Base-by-base conservation (phyloP, 2,329 filamentous ascomycete genomes). In the Trichoderma sp. region DNA sequence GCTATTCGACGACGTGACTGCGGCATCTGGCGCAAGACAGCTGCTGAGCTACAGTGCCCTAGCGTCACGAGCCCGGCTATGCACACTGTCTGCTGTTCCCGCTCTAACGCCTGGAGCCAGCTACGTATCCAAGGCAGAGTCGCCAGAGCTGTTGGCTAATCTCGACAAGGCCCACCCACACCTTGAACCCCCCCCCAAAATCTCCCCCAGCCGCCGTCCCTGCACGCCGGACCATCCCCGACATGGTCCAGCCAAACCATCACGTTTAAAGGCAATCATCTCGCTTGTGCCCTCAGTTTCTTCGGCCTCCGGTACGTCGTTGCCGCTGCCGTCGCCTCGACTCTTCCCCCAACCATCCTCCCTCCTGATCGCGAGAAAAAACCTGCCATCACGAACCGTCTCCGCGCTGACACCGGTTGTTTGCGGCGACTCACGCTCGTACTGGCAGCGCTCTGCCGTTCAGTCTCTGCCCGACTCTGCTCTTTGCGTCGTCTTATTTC, bases 211-310 rank as follows among this genome's bases (percentile, higher is more conserved):
- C 70, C 65, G 72, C 71, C 72, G 72, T 74, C 74, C 73, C 75
- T 72, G 73, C 71, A 74, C 69, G 69, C 74, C 73, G 72, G 72
- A 69, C 72, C 71, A 74, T 72, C 75, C 76, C 74, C 74, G 75
- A 77, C 75, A 78, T 75, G 76, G 76, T 71, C 73, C 76, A 75
- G 75, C 74, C 77, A 74, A 70, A 76, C 79, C 77, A 80, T 79
- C 79, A 80, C 79, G 78, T 79, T 81, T 78, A 78, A 78, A 79
- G 79, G 79, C 79, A 81, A 81, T 84, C 83, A 85, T 85, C 77
- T 85, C 83, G 83, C 83, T 85, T 85, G 82, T 79, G 79, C 79
- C 80, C 80, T 80, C 79, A 79, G 77, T 77, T 77, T 78, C 78
- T 78, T 83, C 80, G 83, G 82, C 81, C 80, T 82, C 79, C 78